Percentiles rank a stretch among this genome's conserved stretches.
phyloP scores from a whole-genome alignment of 371 early-diverging fungal species.

The Amoeboradix gromovi region DNA sequence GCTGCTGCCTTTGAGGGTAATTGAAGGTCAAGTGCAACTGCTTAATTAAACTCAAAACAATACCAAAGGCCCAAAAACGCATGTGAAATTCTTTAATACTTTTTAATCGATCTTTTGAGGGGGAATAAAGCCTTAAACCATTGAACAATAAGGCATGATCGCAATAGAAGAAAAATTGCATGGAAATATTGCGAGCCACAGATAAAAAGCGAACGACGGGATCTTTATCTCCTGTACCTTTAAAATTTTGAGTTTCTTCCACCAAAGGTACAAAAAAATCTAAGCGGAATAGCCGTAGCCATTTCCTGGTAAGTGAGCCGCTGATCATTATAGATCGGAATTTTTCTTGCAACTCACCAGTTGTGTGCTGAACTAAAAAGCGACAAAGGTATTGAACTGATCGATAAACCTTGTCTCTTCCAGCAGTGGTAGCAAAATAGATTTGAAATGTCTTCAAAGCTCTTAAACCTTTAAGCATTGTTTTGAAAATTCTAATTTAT shows the following conservation, averaged over 20 bases:
- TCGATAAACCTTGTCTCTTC: constrained; percentile 45
- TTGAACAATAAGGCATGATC: not conserved
- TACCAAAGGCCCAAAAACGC: not conserved
- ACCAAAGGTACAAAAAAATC: not conserved
- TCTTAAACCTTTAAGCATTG: not conserved
- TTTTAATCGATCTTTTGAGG: not conserved
- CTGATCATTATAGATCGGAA: not conserved
- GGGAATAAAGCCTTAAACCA: not conserved
- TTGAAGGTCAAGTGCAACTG: not conserved
- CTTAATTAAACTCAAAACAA: not conserved
- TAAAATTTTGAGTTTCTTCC: not conserved
- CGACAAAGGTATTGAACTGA: constrained; percentile 41
- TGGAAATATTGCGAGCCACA: not conserved
- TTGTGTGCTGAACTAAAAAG: constrained; percentile 9
- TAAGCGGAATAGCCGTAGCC: not conserved
- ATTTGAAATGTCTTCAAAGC: not conserved
- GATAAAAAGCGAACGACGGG: not conserved
- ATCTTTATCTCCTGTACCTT: not conserved
- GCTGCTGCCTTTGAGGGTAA: not conserved
- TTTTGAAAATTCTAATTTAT: not conserved
- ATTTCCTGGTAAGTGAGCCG: not conserved
- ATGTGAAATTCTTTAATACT: not conserved
- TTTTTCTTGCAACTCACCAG: not conserved
- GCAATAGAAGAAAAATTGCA: not conserved
- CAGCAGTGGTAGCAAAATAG: constrained; percentile 18